Evolutionary conservation across 768 basidiomycete species (phyloP).

Genomic region (Suillus luteus): DNA sequence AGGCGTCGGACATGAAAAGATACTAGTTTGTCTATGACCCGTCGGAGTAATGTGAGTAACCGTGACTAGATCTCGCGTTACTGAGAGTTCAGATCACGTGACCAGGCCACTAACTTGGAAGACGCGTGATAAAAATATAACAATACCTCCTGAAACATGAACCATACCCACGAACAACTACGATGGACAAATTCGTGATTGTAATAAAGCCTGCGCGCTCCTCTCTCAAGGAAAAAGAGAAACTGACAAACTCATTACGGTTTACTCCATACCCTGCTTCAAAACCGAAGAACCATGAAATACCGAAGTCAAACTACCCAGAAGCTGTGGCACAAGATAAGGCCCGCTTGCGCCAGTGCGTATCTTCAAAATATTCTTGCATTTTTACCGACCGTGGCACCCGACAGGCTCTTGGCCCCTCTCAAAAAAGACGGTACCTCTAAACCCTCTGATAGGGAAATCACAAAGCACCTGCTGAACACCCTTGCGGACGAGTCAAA

Average conservation of each 20-base stretch:
- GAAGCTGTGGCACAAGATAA: constrained; percentile 7
- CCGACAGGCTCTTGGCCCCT: constrained; percentile 32
- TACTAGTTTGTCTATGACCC: not conserved
- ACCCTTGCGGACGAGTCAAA: constrained; percentile 67
- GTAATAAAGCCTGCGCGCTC: constrained; percentile 22
- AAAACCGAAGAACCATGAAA: constrained; percentile 1
- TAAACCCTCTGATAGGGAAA: constrained; percentile 41
- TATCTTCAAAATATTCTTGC: not conserved
- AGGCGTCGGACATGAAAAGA: not conserved
- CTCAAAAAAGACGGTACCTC: constrained; percentile 29
- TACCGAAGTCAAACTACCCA: not conserved
- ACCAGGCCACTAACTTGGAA: not conserved
- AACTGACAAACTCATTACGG: not conserved
- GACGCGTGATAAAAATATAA: constrained; percentile 6
- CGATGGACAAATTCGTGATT: constrained; percentile 32
- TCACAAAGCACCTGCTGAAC: constrained; percentile 61
- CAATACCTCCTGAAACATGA: constrained; percentile 7
- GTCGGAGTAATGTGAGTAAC: not conserved
- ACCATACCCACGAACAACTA: not conserved
- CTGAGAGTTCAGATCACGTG: constrained; percentile 3
- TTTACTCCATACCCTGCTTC: constrained; percentile 9
- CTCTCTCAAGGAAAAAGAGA: constrained; percentile 7
- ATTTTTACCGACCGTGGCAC: not conserved
- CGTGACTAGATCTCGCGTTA: not conserved
- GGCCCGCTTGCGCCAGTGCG: constrained; percentile 3